Base-by-base conservation (phyloP, 192 early-diverging fungal genomes). In the Jimgerdemannia lactiflua region DNA sequence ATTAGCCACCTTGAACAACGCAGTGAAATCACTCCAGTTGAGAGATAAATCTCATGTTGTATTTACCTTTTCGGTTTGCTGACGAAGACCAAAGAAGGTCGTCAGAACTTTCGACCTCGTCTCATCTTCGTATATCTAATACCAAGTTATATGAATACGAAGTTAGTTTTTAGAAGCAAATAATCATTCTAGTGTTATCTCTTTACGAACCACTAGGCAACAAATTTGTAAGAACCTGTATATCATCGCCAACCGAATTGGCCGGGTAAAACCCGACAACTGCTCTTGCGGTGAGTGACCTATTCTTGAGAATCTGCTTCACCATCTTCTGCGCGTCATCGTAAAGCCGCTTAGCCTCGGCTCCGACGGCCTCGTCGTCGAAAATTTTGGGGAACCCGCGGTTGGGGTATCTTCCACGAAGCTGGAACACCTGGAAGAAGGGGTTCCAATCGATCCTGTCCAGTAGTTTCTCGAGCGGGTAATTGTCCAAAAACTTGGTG, bases 371-470 rank as follows among this genome's bases (percentile, higher is more conserved):
- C 70, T 96, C 95, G 80, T 98, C 97, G 71, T 96, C 93, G 85
- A 98, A 98, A 76, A 98, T 95, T 89, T 97, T 97, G 75, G 97
- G 97, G 79, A 91, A 98, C 39, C 97, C 96, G 73, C 97, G 93
- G 87, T 98, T 98, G 19, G 96, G 96, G 77, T 98, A 98, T 77
- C 93, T 94, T 71, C 96, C 97, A 39, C 97, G 89, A 39, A 98
- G 86, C 84, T 98, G 97, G 84, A 95, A 98, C 17, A 95, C 95
- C 80, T 98, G 97, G 90, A 98, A 98, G 90, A 98, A 98, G 42
- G 97, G 97, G 71, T 96, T 98, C 96, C 97, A 98, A 82, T 98
- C 97, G 69, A 98, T 97, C 75, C 93, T 94, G n/a, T 88, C 82
- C 40, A 95, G 77, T 17, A 98, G 83, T 59, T 86, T 79, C 66